Evolutionary conservation across 768 basidiomycete genomes (phyloP), one percentile per base, ranked within the genome.

Genomic region (Russula vinacea): DNA sequence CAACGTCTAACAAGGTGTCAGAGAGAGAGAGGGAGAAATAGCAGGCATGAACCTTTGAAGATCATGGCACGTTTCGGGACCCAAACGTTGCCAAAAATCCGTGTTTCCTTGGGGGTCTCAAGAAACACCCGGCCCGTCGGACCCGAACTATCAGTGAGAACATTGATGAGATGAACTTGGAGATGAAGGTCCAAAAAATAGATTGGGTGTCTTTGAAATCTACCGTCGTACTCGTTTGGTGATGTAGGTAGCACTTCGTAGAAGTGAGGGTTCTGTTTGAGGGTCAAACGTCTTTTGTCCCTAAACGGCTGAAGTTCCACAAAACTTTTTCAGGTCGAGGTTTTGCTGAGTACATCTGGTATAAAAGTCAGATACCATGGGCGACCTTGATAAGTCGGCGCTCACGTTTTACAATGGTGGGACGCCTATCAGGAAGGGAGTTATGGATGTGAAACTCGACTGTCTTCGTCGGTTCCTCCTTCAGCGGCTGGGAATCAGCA

Each of bases 301-400:
- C 54, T 47, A 35, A 33, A 26, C 57, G 65, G 32, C 37, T 44
- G 52, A 66, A 64, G 16, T 64, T 66, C 65, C 65, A 66, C 14
- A 64, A 13, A 13, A 64, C 35, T 55, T 66, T 16, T 44, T 16
- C 5, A 40, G 22, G 8, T 11, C 11, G 65, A 32, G 6, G 14
- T 58, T 42, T 19, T 3, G 33, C 61, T 11, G 26, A 66, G 56
- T 5, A 29, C n/a, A 35, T 62, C 65, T 66, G 33, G 2, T 5
- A 52, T 26, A 22, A 1, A 19, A 9, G n/a, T 64, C 14, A 64
- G 57, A 39, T 39, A 39, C 26, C 4, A 54, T 1, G 24, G 32
- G 2, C 2, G 9, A 19, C 3, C 2, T 29, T 16, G 13, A 24
- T n/a, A 10, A 11, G 32, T 37, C 33, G 35, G 9, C 19, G 16